Evolutionary conservation across 768 basidiomycete species (phyloP).

Genomic region (Naganishia randhawae): DNA sequence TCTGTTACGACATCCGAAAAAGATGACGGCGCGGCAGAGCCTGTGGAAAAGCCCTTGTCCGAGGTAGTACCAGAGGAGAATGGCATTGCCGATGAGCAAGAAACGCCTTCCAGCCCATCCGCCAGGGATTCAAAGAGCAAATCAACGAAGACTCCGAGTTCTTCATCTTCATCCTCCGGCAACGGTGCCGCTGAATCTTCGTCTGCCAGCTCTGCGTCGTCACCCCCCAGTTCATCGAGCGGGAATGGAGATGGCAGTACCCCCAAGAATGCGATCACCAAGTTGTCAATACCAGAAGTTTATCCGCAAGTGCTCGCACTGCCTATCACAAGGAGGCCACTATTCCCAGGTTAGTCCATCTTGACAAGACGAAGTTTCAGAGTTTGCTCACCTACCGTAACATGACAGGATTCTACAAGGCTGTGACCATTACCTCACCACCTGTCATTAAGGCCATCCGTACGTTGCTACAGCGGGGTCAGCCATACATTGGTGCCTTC

Average conservation of each 20-base stretch:
- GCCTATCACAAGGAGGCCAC: slow-evolving; percentile 87
- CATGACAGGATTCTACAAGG: slow-evolving; percentile 80
- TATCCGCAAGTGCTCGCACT: slow-evolving; percentile 94
- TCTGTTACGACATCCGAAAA: neutral
- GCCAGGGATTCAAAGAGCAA: neutral
- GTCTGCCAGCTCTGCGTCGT: slow-evolving; percentile 21
- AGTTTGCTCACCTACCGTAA: neutral
- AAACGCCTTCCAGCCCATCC: neutral
- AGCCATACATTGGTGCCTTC: slow-evolving; percentile 95
- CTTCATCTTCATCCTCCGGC: slow-evolving; percentile 25
- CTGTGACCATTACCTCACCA: slow-evolving; percentile 86
- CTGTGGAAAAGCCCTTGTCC: neutral
- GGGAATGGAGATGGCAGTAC: slow-evolving; percentile 10
- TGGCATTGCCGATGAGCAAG: slow-evolving; percentile 20
- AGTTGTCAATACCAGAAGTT: slow-evolving; percentile 78
- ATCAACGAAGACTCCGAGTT: slow-evolving; percentile 15
- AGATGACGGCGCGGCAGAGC: neutral
- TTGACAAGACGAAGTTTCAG: neutral
- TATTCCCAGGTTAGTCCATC: slow-evolving; percentile 62
- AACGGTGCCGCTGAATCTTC: neutral
- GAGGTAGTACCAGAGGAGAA: slow-evolving; percentile 20
- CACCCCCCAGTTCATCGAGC: slow-evolving; percentile 12
- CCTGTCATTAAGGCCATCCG: slow-evolving; percentile 88
- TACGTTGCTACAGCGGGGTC: slow-evolving; percentile 93
- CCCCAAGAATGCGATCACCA: slow-evolving; percentile 52